Percentiles rank a stretch among this genome's conserved stretches.
These are phyloP conservation scores for Thalia dealbata DNA, from an alignment of 176 grass and related monocot genomes.

Conservation along the genomic window DNA sequence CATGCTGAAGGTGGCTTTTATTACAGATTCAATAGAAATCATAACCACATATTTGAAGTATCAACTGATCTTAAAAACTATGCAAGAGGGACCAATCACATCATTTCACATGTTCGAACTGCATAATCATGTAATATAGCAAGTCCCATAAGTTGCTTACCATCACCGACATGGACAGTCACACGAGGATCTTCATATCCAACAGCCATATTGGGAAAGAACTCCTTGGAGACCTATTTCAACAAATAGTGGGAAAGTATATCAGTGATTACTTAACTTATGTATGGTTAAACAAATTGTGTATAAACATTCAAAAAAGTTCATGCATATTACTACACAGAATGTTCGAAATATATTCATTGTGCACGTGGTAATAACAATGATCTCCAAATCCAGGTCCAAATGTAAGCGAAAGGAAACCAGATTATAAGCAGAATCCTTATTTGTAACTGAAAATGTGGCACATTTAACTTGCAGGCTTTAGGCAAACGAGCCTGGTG, in stretches of 20 bases:
- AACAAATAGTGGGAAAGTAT: background rate
- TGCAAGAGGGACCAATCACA: background rate
- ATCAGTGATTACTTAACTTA: background rate
- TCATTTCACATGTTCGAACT: background rate
- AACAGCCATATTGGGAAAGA: constrained; percentile 72
- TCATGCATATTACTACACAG: too few species aligned
- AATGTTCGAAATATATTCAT: too few species aligned
- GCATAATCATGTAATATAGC: background rate
- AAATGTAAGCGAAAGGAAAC: too few species aligned
- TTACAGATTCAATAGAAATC: too few species aligned
- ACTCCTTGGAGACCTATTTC: constrained; percentile 66
- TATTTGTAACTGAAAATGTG: too few species aligned
- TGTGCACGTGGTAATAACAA: too few species aligned
- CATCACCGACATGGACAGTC: constrained; percentile 74
- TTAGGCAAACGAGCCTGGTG: too few species aligned
- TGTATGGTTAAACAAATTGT: background rate
- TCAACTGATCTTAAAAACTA: background rate
- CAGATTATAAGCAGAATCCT: too few species aligned
- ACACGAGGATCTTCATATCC: constrained; percentile 93
- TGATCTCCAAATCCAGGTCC: too few species aligned
- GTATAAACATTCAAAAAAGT: too few species aligned
- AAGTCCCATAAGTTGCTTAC: constrained; percentile 25
- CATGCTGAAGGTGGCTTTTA: too few species aligned
- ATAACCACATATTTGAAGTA: background rate
- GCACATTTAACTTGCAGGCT: too few species aligned